Evolutionary conservation across 1,284 basidiomycete species (phyloP), one percentile per base, ranked within the genome.

Genomic region (Pseudozyma sp.): DNA sequence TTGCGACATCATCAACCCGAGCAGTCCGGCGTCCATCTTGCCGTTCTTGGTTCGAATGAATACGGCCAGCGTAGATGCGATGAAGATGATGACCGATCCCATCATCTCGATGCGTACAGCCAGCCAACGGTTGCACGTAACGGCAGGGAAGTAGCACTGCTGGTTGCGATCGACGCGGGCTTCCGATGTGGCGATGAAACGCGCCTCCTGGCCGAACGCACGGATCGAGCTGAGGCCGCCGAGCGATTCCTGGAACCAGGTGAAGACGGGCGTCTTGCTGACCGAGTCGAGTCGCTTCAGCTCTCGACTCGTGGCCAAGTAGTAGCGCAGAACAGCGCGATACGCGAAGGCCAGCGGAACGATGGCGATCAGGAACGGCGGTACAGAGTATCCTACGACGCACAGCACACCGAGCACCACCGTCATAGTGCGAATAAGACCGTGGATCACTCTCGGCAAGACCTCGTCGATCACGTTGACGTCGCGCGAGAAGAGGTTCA

Each of bases 241-340:
- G 10, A 97, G 87, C 0, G 92, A 92, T 84, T 97, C 94, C 17
- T 92, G 81, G 80, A 89, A 89, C 59, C 90, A 86, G 2, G 87
- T 87, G 83, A 97, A 96, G 74, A 97, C 93, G 9, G 95, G 95
- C 1, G 92, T 94, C 59, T 92, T 91, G 11, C 92, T 92, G 31
- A 93, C 90, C 5, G 95, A 92, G 80, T 97, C 94, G 9, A 97
- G 88, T 24, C 94, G 91, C 85, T 97, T 96, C 48, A 97, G 88
- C 84, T 96, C 94, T 53, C 94, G 90, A 11, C 92, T 94, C 0
- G 94, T 94, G 1, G 93, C 88, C 16, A 97, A 89, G 84, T 97
- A 97, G 86, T 95, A 95, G 40, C 61, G 75, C 63, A 82, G 62
- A 37, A 84, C 78, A 5, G 74, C 67, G 9, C 77, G 75, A 54